Base-by-base conservation (phyloP, 768 basidiomycete species). In the Ramaria sp. region DNA sequence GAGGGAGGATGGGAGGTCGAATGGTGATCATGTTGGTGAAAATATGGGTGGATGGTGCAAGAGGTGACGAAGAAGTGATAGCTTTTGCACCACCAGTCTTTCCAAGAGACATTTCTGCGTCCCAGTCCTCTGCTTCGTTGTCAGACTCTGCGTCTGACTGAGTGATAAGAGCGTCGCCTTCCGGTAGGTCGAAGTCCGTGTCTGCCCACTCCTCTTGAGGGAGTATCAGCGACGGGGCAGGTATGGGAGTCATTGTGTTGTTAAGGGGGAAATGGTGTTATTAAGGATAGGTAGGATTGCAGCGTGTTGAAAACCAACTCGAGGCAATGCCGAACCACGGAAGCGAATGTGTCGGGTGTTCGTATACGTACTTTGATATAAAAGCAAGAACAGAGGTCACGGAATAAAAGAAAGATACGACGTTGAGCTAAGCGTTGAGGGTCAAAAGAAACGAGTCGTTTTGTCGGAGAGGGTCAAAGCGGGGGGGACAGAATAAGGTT, bases 131-230 rank as follows among this genome's bases (percentile, higher is more conserved):
- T 58, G 78, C 77, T 50, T 73, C 63, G 43, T 77, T 78, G 73
- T 85, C 83, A 20, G 76, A 75, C 59, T 78, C 77, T 16, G 69
- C 67, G 59, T 74, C 77, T 22, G 58, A 48, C 24, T 74, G 75
- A 36, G 82, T 67, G 60, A 83, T 79, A 50, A 88, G 76, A 48
- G 79, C 73, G 47, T 78, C 78, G 41, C 79, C 88, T 47, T 91
- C 88, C 52, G 85, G 82, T 20, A 91, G 71, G 65, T 89, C 88
- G 64, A 91, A 90, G 69, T 91, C 88, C 58, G 85, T 84, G 67
- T 91, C 88, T 42, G 79, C 76, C 88, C 88, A 91, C 71, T 89
- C 86, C 69, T 91, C 88, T 58, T 78, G 77, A 53, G 75, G 66
- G 37, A 73, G 62, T 39, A 71, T 67, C 58, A 75, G 70, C 44